phyloP scores from a whole-genome alignment of 208 protist species.

The Angomonas deanei region DNA sequence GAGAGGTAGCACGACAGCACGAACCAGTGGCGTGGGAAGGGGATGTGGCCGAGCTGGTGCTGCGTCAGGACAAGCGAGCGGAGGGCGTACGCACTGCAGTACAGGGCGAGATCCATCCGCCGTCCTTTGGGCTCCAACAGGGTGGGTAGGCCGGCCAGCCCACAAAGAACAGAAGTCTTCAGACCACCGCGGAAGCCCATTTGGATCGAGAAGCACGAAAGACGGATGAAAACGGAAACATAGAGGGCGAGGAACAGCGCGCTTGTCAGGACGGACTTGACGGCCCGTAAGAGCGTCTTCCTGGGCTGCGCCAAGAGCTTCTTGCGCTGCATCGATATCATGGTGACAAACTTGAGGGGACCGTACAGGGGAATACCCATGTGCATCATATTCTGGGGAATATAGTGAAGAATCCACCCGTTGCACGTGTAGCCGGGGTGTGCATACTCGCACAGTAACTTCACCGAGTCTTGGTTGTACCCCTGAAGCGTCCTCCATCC shows the following conservation, averaged over 20 bases:
- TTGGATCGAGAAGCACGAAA: slow-evolving; percentile 55
- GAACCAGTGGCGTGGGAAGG: slow-evolving; percentile 67
- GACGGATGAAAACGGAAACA: slow-evolving; percentile 48
- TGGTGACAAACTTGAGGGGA: slow-evolving; percentile 58
- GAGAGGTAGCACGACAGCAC: slow-evolving; percentile 69
- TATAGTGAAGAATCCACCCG: slow-evolving; percentile 41
- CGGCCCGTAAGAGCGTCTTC: slow-evolving; percentile 27
- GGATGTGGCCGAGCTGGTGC: slow-evolving; percentile 59
- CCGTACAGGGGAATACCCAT: slow-evolving; percentile 77
- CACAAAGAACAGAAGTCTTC: slow-evolving; percentile 37
- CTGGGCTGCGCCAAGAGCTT: slow-evolving; percentile 38
- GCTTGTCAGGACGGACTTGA: slow-evolving; percentile 59
- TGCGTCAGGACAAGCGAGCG: slow-evolving; percentile 76
- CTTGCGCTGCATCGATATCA: slow-evolving; percentile 53
- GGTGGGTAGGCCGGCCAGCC: slow-evolving; percentile 50
- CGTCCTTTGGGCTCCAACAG: slow-evolving; percentile 79
- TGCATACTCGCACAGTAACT: slow-evolving; percentile 32
- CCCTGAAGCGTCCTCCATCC: slow-evolving; percentile 9
- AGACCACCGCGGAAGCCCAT: slow-evolving; percentile 44
- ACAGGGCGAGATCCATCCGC: slow-evolving; percentile 78
- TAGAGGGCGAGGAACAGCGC: slow-evolving; percentile 78
- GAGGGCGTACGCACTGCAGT: slow-evolving; percentile 74
- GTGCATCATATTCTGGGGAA: slow-evolving; percentile 51
- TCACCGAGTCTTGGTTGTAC: slow-evolving; percentile 22
- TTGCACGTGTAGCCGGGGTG: slow-evolving; percentile 73